phyloP scores from a whole-genome alignment of 2,329 filamentous ascomycete species.

The Leptographium lundbergii region DNA sequence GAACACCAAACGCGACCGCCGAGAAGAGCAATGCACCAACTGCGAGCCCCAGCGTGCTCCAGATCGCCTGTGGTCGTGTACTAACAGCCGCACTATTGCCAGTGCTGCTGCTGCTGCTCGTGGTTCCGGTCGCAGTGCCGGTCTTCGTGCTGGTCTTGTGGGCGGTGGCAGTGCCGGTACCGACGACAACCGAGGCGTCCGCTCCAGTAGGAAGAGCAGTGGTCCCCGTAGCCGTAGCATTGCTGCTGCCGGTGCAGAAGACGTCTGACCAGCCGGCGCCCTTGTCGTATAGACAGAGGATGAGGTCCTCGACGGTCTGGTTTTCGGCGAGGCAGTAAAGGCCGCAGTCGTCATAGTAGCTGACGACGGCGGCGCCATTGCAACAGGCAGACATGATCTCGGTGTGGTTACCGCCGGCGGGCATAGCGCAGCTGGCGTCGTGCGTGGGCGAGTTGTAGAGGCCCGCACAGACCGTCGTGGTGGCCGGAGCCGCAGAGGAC shows the following conservation, averaged over 20 bases:
- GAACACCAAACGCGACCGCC: not conserved
- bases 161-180: not conserved
- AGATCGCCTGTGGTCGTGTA: not conserved
- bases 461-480: not conserved
- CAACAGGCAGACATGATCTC: conserved; percentile 1
- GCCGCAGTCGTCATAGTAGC: conserved; percentile 3
- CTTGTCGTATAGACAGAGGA: not conserved
- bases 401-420: conserved; percentile 2
- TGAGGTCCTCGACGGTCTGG: conserved; percentile 1
- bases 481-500: not conserved
- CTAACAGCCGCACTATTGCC: not conserved
- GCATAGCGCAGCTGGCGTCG: conserved; percentile 3
- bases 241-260: not conserved
- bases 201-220: not conserved
- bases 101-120: not conserved
- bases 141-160: not conserved
- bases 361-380: not conserved
- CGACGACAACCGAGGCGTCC: not conserved
- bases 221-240: not conserved
- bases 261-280: conserved; percentile 1
- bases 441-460: not conserved
- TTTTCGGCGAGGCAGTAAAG: conserved; percentile 4
- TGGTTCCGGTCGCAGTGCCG: not conserved
- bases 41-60: not conserved
- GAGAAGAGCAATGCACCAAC: not conserved